Evolutionary conservation across 1,139 yeast species (phyloP), one percentile per base, ranked within the genome.

Genomic region (Saccharomycopsis phalli): DNA sequence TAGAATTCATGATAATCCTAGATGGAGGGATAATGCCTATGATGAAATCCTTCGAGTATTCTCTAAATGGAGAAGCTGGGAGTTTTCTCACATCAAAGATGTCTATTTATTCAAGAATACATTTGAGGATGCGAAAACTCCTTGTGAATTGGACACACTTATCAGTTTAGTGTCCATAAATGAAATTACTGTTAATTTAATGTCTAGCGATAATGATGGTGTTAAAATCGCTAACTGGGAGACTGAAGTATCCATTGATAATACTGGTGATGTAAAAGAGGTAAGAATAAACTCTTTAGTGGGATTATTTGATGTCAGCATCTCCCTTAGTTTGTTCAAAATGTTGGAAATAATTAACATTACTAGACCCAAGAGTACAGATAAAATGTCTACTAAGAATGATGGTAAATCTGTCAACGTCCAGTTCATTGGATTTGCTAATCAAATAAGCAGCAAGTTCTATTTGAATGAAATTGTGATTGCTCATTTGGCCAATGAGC

Each of bases 31-130:
- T 16, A 13, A 58, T 20, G 63, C 74, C 0, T 65, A 68, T 46
- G 63, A 64, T 8, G 69, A 68, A 19, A 82, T 82, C 2, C 58
- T 72, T 34, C 63, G 66, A 2, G 66, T 78, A 0, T 84, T 86
- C 53, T 65, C 78, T 0, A 66, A 69, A n/a, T 88, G 97, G 96
- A 73, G 96, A 64, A 74, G 77, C 44, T 91, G 97, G 97, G 97
- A 88, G 51, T 75, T 74, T 45, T 60, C 69, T 5, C 72, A 74
- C 51, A 68, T 76, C 21, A 74, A 74, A 33, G 63, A 76, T 36
- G 69, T 78, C 39, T 69, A 65, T 38, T 66, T 79, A 43, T 73
- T 79, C 50, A 61, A 61, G 18, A 56, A 59, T 32, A 65, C 71
- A 1, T 75, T 74, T 46, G 31, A 29, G 22, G 31, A 22, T 8